Evolutionary conservation across 371 early-diverging fungal genomes (phyloP).

Genomic region (Apophysomyces ossiformis): DNA sequence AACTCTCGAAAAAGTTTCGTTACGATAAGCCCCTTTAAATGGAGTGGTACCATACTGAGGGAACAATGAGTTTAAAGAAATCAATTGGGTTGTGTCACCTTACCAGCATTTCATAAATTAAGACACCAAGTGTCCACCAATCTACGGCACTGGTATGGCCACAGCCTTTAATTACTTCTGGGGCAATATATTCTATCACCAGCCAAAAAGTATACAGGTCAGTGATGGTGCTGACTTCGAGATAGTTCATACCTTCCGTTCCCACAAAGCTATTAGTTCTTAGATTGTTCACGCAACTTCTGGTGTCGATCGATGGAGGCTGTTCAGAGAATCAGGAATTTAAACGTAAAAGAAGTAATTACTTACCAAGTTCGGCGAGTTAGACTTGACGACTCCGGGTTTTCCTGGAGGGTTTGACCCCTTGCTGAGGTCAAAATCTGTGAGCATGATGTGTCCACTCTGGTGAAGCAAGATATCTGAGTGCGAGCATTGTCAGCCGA

Average conservation of each 20-base stretch:
- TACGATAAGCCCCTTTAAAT: conserved; percentile 87
- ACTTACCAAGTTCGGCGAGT: conserved; percentile 47
- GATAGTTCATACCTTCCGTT: conserved; percentile 68
- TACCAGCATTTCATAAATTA: conserved; percentile 97
- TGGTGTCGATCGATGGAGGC: conserved; percentile 79
- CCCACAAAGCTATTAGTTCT: conserved; percentile 96
- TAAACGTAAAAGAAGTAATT: neutral
- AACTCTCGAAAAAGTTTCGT: conserved; percentile 85
- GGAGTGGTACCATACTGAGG: conserved; percentile 82
- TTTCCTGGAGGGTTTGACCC: conserved; percentile 75
- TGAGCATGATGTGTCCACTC: conserved; percentile 93
- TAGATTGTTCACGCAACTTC: conserved; percentile 79
- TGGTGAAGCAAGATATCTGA: conserved; percentile 88
- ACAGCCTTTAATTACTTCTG: conserved; percentile 91
- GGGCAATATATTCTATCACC: conserved; percentile 88
- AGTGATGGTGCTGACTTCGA: neutral
- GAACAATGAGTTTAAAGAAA: neutral
- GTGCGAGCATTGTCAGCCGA: neutral
- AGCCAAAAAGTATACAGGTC: neutral
- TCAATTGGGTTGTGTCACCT: conserved; percentile 13
- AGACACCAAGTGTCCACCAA: conserved; percentile 99
- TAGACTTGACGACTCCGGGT: conserved; percentile 73
- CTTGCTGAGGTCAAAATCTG: conserved; percentile 94
- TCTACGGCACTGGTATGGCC: conserved; percentile 97
- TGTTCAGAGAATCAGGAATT: conserved; percentile 10